Evolutionary conservation across 306 rosid species (phyloP).

Genomic region (Spatholobus suberectus): DNA sequence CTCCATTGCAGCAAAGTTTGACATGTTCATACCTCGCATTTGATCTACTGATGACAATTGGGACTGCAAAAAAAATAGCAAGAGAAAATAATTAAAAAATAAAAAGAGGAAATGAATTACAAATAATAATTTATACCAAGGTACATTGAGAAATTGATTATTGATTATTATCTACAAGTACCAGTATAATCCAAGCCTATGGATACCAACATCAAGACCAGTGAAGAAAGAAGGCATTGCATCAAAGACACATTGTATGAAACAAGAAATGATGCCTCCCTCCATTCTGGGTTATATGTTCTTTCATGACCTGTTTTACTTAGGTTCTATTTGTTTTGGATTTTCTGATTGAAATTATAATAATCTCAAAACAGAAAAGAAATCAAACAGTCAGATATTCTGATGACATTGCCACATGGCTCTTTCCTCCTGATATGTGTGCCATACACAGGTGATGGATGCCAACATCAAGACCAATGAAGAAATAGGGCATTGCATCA

Average conservation of each 20-base stretch:
- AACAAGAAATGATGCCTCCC: neutral
- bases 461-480: conserved; percentile 25
- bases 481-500: conserved; percentile 7
- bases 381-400: conserved; percentile 27
- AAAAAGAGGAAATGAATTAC: conserved; percentile 13
- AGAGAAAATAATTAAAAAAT: neutral
- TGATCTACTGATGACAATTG: conserved; percentile 80
- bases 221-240: neutral
- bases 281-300: neutral
- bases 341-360: conserved; percentile 17
- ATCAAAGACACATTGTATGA: neutral
- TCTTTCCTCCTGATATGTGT: conserved; percentile 14
- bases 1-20: conserved; percentile 86
- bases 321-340: conserved; percentile 27
- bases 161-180: conserved; percentile 10
- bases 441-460: conserved; percentile 15
- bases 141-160: conserved; percentile 5
- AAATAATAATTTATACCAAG: neutral
- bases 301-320: neutral
- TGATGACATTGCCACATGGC: conserved; percentile 19
- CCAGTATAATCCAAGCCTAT: conserved; percentile 15
- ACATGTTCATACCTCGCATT: conserved; percentile 67
- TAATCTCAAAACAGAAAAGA: conserved; percentile 8
- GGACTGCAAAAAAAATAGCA: conserved; percentile 57
- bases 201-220: neutral